phyloP scores from a whole-genome alignment of 768 basidiomycete genomes.

The Trametes maxima region DNA sequence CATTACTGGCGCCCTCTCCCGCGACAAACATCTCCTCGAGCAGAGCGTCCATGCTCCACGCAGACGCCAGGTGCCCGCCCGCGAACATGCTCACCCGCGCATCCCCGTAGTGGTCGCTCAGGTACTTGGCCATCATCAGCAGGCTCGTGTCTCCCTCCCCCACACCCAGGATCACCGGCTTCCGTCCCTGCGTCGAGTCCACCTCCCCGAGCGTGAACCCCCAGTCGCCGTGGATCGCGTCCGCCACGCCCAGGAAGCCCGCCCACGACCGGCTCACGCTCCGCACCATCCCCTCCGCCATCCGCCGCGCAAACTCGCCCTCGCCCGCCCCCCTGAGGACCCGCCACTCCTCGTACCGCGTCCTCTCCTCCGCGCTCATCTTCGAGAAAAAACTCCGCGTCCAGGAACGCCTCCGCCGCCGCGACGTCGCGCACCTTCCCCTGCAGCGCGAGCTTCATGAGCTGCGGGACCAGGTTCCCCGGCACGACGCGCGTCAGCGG shows the following conservation, averaged over 20 bases:
- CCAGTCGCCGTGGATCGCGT: conserved; percentile 54
- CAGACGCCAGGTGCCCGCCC: conserved; percentile 52
- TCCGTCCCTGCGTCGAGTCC: conserved; percentile 47
- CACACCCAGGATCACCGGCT: conserved; percentile 49
- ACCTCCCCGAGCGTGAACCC: conserved; percentile 44
- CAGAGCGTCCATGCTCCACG: conserved; percentile 49
- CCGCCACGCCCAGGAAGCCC: conserved; percentile 48
- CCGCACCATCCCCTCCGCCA: conserved; percentile 45
- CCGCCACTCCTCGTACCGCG: conserved; percentile 43
- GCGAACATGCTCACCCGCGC: conserved; percentile 41
- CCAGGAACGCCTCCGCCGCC: conserved; percentile 46
- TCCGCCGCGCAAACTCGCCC: conserved; percentile 44
- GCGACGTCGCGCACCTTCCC: conserved; percentile 41
- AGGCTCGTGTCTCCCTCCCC: conserved; percentile 42
- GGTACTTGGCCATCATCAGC: conserved; percentile 43
- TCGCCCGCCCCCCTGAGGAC: conserved; percentile 42
- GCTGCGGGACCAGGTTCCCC: conserved; percentile 38
- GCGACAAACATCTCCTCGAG: conserved; percentile 38
- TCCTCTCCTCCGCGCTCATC: conserved; percentile 42
- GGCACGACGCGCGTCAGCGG: conserved; percentile 47
- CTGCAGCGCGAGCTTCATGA: conserved; percentile 38
- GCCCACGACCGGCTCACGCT: conserved; percentile 55
- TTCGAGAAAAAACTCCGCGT: conserved; percentile 42
- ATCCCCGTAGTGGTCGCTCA: conserved; percentile 51
- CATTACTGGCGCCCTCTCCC: neutral